A percentile compares a stretch with the other conserved stretches of the same genome.
Conservation (phyloP, 441 rosid genomes). For the Adansonia gregorii region DNA sequence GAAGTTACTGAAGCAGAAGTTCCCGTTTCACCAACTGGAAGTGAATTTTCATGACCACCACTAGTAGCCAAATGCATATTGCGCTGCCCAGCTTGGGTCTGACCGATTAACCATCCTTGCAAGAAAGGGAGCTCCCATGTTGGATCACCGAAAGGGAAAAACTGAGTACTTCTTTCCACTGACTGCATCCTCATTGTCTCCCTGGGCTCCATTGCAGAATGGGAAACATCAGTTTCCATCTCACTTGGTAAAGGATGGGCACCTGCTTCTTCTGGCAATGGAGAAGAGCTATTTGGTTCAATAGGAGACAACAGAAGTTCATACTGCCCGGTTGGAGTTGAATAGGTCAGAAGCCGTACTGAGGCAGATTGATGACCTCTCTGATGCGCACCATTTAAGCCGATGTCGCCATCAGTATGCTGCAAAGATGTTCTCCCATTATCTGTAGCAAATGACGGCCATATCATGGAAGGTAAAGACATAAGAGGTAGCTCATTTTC, state of each 20-base stretch:
- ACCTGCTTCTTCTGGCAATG: slow-evolving; percentile 46
- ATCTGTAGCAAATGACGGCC: slow-evolving; percentile 67
- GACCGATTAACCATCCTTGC: slow-evolving; percentile 93
- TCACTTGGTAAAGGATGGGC: slow-evolving; percentile 43
- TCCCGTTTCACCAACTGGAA: slow-evolving; percentile 36
- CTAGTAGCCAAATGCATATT: slow-evolving; percentile 47
- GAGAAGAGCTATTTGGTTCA: slow-evolving; percentile 50
- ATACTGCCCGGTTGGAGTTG: slow-evolving; percentile 54
- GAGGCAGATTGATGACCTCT: slow-evolving; percentile 50
- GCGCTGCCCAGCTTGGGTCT: slow-evolving; percentile 70
- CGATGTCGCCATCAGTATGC: slow-evolving; percentile 46
- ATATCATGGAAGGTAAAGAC: slow-evolving; percentile 60
- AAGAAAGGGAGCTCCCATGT: slow-evolving; percentile 86
- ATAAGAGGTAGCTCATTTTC: slow-evolving; percentile 70
- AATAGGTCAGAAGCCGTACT: slow-evolving; percentile 55
- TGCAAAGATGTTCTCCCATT: slow-evolving; percentile 57
- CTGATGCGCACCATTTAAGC: slow-evolving; percentile 48
- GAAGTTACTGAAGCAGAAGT: slow-evolving; percentile 37
- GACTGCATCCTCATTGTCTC: slow-evolving; percentile 65
- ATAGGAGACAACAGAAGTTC: slow-evolving; percentile 55
- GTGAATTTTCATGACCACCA: slow-evolving; percentile 49
- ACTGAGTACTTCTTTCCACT: slow-evolving; percentile 56
- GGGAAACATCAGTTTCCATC: slow-evolving; percentile 47
- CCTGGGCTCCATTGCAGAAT: slow-evolving; percentile 49
- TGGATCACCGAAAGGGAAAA: slow-evolving; percentile 65